Conservation (phyloP, 257 asterid species). For the Cruciata laevipes region DNA sequence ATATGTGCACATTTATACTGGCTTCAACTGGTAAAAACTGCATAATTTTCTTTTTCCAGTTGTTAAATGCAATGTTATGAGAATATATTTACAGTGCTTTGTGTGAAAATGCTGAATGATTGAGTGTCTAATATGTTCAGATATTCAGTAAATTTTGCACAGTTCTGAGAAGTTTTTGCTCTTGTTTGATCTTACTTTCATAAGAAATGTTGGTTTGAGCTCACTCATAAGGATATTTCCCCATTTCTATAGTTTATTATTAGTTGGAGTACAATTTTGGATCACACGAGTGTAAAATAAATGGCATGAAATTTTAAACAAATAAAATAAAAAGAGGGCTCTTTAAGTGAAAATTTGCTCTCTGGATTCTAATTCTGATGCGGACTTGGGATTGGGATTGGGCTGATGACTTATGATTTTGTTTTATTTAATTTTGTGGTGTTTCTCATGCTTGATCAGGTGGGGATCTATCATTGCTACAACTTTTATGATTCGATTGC, state of each 20-base stretch:
- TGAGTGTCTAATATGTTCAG: neutral
- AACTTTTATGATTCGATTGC: constrained; percentile 52
- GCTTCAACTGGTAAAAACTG: constrained; percentile 56
- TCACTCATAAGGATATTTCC: neutral
- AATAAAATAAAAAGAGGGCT: no score
- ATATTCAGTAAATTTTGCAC: neutral
- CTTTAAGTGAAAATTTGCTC: neutral
- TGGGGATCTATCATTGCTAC: constrained; percentile 70
- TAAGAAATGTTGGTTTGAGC: no score
- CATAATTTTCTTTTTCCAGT: neutral
- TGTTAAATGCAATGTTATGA: neutral
- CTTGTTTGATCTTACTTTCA: neutral
- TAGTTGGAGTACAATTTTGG: neutral
- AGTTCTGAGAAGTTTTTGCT: neutral
- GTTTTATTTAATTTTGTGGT: neutral
- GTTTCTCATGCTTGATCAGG: constrained; percentile 38
- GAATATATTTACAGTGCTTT: neutral
- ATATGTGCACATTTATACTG: constrained; percentile 57
- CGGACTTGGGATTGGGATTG: neutral
- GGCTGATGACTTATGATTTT: neutral
- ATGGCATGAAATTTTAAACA: neutral
- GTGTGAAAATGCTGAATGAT: neutral
- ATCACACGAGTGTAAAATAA: neutral
- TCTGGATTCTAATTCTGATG: neutral
- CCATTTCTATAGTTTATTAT: neutral